phyloP scores from a whole-genome alignment of 306 rosid genomes.

The Clitoria ternatea region DNA sequence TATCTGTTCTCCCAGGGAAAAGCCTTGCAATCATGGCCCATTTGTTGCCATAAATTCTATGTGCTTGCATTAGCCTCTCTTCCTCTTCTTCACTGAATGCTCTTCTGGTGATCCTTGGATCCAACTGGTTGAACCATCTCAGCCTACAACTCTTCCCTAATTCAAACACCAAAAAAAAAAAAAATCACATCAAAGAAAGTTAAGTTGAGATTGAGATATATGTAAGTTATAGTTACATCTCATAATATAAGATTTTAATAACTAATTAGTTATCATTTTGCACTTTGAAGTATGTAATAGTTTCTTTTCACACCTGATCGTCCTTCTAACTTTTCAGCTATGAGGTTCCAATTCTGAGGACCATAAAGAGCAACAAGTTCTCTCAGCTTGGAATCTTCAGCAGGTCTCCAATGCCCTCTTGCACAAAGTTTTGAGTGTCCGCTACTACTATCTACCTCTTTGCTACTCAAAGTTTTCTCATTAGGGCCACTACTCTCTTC shows the following conservation, averaged over 20 bases:
- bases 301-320: conserved; percentile 70
- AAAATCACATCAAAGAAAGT: background rate
- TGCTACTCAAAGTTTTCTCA: conserved; percentile 31
- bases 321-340: conserved; percentile 91
- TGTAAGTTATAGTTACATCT: no score
- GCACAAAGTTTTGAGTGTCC: conserved; percentile 75
- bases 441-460: conserved; percentile 51
- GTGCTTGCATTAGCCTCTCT: conserved; percentile 91
- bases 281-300: background rate
- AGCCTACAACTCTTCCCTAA: conserved; percentile 89
- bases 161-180: background rate
- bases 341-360: conserved; percentile 97
- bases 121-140: conserved; percentile 97
- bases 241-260: no score
- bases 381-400: conserved; percentile 85
- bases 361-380: conserved; percentile 90
- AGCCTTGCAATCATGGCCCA: conserved; percentile 98
- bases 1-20: conserved; percentile 94
- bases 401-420: conserved; percentile 99
- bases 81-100: conserved; percentile 91
- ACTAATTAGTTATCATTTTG: background rate
- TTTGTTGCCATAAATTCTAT: conserved; percentile 86
- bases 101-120: conserved; percentile 83
- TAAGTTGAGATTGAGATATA: background rate
- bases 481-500: conserved; percentile 33